A percentile compares a stretch with the other conserved stretches of the same genome.
These are phyloP conservation scores for Backusella morwellensis DNA, from an alignment of 192 early-diverging fungal species.

Conservation along the genomic window DNA sequence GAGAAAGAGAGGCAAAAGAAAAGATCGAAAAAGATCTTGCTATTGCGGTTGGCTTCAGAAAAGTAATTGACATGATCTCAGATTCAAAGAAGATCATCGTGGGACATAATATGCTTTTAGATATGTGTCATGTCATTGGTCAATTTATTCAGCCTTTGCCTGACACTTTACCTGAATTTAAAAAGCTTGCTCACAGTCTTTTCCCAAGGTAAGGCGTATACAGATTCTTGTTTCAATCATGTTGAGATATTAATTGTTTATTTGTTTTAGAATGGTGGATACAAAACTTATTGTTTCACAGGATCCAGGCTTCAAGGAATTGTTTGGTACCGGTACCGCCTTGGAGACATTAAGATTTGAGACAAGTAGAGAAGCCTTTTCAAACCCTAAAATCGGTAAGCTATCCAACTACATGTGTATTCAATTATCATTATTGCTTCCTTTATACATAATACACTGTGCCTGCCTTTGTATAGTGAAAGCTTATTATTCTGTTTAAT, in stretches of 20 bases:
- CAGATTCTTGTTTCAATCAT: not conserved
- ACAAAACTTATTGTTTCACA: constrained; percentile 66
- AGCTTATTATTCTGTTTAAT: not conserved
- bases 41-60: constrained; percentile 56
- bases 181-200: constrained; percentile 51
- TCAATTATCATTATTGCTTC: not conserved
- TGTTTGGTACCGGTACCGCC: constrained; percentile 8
- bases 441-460: constrained; percentile 24
- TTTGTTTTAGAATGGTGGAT: constrained; percentile 63
- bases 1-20: constrained; percentile 13
- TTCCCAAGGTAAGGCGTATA: constrained; percentile 58
- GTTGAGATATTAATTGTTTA: not conserved
- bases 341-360: constrained; percentile 33
- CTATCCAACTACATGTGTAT: constrained; percentile 27
- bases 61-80: constrained; percentile 79
- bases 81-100: constrained; percentile 73
- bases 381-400: constrained; percentile 43
- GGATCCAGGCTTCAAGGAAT: constrained; percentile 14
- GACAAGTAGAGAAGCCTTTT: constrained; percentile 20
- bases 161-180: constrained; percentile 63
- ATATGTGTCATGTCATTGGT: constrained; percentile 74
- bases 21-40: constrained; percentile 23
- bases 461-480: not conserved
- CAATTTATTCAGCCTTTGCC: constrained; percentile 78
- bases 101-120: constrained; percentile 92